Base-by-base conservation (phyloP, 1,284 basidiomycete species). In the Cutaneotrichosporon sp. region DNA sequence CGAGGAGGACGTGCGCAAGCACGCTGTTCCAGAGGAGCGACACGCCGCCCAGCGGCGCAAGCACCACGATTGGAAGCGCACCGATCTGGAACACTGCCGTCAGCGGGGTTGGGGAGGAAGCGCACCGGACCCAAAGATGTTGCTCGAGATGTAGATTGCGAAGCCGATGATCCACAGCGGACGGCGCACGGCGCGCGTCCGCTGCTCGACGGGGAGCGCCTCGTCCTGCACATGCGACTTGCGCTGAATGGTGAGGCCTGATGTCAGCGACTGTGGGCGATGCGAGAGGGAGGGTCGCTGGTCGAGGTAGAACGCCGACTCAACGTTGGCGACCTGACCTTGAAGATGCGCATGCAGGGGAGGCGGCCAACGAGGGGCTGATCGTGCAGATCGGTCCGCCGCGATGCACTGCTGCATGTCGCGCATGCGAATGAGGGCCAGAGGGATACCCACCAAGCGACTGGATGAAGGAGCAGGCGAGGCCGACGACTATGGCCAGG, bases 21-120 rank as follows among this genome's bases (percentile, higher is more conserved):
- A 97, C 87, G 3, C 92, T 92, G 78, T 98, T 98, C 90, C 92
- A 97, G 25, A 97, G 84, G 34, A 98, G 85, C 8, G 92, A 94
- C 49, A 85, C 90, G 1, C 94, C 95, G 22, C 95, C 95, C 2
- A 98, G 85, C 0, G 94, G 94, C 1, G 91, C 92, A 52, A 95
- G 88, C 60, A 95, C 92, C 62, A 95, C 91, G 68, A 95, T 91
- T 6, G 92, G 92, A 11, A 98, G 84, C 1, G 94, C 92, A 7
- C 92, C 93, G 58, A 98, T 94, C 81, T 97, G 95, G 69, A 97
- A 92, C 29, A 97, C 82, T 1, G 92, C 24, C 8, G 56, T 43
- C 13, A 57, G 58, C 27, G 7, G 14, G 5, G 20, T 4, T 2
- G 7, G 20, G 2, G 46, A 14, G 3, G n/a, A 7, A 8, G 47